Conservation (phyloP, 768 basidiomycete species). For the Lanmaoa pseudosensibilis region DNA sequence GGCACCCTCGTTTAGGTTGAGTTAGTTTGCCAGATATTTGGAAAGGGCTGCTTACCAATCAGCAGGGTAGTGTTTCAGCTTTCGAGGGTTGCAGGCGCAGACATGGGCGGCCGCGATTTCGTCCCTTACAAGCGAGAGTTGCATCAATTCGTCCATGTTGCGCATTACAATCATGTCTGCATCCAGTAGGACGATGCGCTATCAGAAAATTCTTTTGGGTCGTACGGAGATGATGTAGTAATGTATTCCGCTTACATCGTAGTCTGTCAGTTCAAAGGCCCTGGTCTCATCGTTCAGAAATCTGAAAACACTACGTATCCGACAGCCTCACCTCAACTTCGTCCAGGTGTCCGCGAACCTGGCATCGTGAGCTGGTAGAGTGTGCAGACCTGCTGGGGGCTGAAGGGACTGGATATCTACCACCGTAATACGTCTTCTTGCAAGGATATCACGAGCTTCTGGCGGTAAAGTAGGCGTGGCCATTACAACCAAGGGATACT, state of each 20-base stretch:
- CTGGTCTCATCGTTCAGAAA: conserved; percentile 15
- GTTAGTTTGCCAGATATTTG: not conserved
- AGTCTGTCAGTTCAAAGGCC: conserved; percentile 67
- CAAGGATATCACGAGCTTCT: conserved; percentile 51
- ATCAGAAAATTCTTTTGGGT: conserved; percentile 2
- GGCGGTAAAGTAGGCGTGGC: conserved; percentile 57
- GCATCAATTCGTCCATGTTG: conserved; percentile 80
- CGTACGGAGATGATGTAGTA: not conserved
- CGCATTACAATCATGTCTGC: conserved; percentile 82
- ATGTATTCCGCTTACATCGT: conserved; percentile 48
- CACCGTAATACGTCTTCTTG: conserved; percentile 50
- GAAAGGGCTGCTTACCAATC: conserved; percentile 64
- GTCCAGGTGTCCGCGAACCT: conserved; percentile 68
- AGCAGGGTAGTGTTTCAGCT: conserved; percentile 77
- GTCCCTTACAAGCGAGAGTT: conserved; percentile 52
- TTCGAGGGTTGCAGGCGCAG: conserved; percentile 92
- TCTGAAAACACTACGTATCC: conserved; percentile 23
- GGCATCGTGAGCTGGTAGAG: conserved; percentile 38
- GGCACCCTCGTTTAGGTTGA: conserved; percentile 63
- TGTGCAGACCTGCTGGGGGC: conserved; percentile 45
- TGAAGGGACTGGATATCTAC: conserved; percentile 59
- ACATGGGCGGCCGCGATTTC: conserved; percentile 88
- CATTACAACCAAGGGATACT: conserved; percentile 81
- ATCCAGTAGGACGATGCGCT: conserved; percentile 82
- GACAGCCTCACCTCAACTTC: conserved; percentile 46